These are phyloP conservation scores for Globisporangium viniferum DNA, from an alignment of 352 stramenopile species.

Conservation along the genomic window DNA sequence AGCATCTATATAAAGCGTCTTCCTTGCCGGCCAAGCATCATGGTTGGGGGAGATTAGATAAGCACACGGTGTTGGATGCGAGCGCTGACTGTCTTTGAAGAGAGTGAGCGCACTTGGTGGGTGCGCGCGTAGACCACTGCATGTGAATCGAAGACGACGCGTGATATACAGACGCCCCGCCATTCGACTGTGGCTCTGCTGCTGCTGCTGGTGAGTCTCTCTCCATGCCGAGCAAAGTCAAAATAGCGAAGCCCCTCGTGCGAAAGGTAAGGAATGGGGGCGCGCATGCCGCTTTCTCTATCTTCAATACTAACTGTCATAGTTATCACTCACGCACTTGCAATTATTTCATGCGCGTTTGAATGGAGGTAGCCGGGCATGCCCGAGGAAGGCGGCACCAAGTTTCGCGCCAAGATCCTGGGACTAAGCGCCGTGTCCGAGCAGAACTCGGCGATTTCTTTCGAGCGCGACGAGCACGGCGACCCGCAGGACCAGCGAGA, in stretches of 20 bases:
- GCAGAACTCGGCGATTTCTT: constrained; percentile 30
- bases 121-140: background rate
- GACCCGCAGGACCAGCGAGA: constrained; percentile 40
- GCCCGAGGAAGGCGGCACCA: constrained; percentile 38
- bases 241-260: constrained; percentile 8
- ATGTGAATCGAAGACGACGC: background rate
- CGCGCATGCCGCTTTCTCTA: no score
- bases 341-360: background rate
- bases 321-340: background rate
- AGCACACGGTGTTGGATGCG: background rate
- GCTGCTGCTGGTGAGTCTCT: background rate
- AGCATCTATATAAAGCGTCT: background rate
- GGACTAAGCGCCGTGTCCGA: constrained; percentile 40
- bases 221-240: constrained; percentile 14
- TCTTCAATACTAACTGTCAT: background rate
- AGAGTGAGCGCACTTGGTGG: background rate
- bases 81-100: background rate
- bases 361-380: constrained; percentile 14
- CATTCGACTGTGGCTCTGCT: background rate
- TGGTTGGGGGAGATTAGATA: background rate
- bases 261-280: constrained; percentile 6
- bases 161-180: background rate
- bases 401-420: constrained; percentile 59
- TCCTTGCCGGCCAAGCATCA: background rate
- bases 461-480: constrained; percentile 25